Conservation (phyloP, 2,329 filamentous ascomycete genomes). For the Fusarium tjaetaba region DNA sequence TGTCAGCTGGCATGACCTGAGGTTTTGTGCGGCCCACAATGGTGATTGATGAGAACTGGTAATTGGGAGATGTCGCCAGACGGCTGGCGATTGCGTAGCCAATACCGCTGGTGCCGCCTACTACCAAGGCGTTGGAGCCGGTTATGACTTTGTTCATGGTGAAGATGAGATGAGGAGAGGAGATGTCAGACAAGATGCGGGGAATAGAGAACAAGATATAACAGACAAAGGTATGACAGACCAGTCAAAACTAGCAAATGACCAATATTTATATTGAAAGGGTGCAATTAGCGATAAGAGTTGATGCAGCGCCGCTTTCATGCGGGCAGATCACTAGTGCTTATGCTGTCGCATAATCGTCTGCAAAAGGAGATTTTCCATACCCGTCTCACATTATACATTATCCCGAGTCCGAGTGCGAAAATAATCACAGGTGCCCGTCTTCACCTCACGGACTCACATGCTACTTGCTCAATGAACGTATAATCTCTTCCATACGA, state of each 20-base stretch:
- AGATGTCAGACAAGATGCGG: background rate
- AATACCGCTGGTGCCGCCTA: constrained; percentile 50
- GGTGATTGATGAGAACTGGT: constrained; percentile 40
- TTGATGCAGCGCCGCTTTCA: background rate
- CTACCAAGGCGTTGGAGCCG: constrained; percentile 43
- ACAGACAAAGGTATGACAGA: background rate
- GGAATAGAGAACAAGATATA: background rate
- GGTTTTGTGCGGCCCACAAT: constrained; percentile 48
- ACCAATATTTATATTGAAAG: background rate
- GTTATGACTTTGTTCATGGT: background rate
- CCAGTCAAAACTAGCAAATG: background rate
- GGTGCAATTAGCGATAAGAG: background rate
- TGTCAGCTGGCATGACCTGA: constrained; percentile 40
- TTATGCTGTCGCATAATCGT: background rate
- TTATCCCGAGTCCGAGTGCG: background rate
- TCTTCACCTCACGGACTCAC: fast-evolving
- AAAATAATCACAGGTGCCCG: fast-evolving
- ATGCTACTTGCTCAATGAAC: background rate
- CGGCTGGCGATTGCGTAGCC: constrained; percentile 51
- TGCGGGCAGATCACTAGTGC: background rate
- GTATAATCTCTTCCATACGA: background rate
- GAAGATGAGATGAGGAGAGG: background rate
- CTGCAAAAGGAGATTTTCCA: background rate
- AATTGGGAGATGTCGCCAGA: constrained; percentile 40
- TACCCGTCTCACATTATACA: no score